Evolutionary conservation across 2,329 filamentous ascomycete species (phyloP).

Genomic region (Clonostachys rosea): DNA sequence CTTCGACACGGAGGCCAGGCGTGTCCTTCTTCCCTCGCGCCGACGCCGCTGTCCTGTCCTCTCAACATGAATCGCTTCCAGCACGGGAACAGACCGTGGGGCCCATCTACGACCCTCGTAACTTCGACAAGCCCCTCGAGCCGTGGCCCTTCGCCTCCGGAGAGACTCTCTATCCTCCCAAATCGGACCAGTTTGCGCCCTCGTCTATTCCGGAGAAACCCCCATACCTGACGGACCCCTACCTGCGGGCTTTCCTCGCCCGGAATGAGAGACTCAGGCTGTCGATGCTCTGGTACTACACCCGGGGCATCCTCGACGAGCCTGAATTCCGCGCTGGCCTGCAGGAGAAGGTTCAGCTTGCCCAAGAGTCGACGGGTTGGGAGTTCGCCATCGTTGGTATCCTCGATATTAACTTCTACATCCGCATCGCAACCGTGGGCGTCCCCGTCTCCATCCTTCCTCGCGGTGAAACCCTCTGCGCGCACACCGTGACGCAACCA

Average conservation of each 20-base stretch:
- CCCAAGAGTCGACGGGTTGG: conserved; percentile 34
- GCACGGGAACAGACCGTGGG: not conserved
- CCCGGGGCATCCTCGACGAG: conserved; percentile 28
- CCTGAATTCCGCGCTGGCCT: conserved; percentile 30
- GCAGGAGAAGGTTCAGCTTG: conserved; percentile 33
- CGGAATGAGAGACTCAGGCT: conserved; percentile 19
- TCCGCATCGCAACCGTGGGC: conserved; percentile 32
- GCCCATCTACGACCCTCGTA: not conserved
- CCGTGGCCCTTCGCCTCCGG: not conserved
- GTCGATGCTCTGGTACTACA: conserved; percentile 37
- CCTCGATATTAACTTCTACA: conserved; percentile 33
- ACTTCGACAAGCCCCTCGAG: not conserved
- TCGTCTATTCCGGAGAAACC: not conserved
- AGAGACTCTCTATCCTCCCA: not conserved
- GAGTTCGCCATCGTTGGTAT: conserved; percentile 39
- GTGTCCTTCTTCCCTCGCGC: conserved; percentile 14
- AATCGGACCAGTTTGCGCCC: not conserved
- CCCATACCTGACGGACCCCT: conserved; percentile 4
- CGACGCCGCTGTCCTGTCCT: conserved; percentile 14
- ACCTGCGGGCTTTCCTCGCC: conserved; percentile 14
- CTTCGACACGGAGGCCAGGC: not conserved
- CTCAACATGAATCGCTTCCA: conserved; percentile 5
- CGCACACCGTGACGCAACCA: not conserved
- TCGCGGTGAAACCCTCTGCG: not conserved
- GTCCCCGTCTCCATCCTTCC: conserved; percentile 15